Base-by-base conservation (phyloP, 75 land plant species). In the Sequoia sempervirens region DNA sequence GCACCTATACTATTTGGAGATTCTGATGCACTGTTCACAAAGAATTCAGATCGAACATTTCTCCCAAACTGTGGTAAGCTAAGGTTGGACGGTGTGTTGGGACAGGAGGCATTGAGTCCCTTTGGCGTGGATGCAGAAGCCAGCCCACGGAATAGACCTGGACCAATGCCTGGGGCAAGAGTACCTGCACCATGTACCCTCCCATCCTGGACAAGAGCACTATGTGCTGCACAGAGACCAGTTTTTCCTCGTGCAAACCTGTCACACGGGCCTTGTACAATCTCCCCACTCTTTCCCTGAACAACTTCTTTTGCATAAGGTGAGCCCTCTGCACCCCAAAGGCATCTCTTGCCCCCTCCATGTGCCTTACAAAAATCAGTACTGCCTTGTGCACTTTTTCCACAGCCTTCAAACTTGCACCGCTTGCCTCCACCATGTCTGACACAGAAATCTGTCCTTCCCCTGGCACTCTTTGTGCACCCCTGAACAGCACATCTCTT, bases 311-410 rank as follows among this genome's bases (percentile, higher is more conserved):
- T 81, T 2, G 74, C 80, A 28, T 89, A 88, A 23, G 23, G 64
- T 2, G 88, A 88, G 8, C 90, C 91, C 28, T 89, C 88, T n/a
- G 87, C 93, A 54, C 94, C 96, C 98, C 98, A 96, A 37, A 89
- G 87, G 86, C 98, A 96, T 73, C 94, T 89, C 80, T 96, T 96
- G 20, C 98, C 98, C 30, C 98, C 95, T 4, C 98, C 98, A 86
- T 96, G 98, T 26, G 96, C 96, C 86, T 96, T 96, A 80, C 98
- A 96, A 70, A 96, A 96, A 81, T 96, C 98, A 13, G 98, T 96
- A 88, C 98, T 95, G 2, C 98, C 98, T 83, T 94, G 97, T n/a
- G 99, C 99, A 86, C 99, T 95, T 84, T 95, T 96, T 20, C 89
- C 90, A 81, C 99, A 96, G 17, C 86, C 86, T 40, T 91, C 95